Evolutionary conservation across 1,139 yeast genomes (phyloP).

Genomic region (Saccharomyces pastorianus): DNA sequence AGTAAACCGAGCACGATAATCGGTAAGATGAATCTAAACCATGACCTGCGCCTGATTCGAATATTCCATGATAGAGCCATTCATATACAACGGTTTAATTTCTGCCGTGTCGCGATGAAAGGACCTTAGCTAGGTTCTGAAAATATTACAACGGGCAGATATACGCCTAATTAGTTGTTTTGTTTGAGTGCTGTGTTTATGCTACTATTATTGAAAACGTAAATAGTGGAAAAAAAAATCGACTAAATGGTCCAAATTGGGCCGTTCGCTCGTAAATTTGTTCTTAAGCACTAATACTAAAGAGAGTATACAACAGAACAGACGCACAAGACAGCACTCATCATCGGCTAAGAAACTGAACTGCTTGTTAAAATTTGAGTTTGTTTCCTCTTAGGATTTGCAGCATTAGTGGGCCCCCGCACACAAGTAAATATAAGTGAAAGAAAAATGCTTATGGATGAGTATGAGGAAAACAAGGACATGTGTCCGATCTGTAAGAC

Average conservation of each 20-base stretch:
- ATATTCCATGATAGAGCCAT: slow-evolving; percentile 3
- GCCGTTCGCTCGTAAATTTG: not conserved
- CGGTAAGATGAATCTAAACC: slow-evolving; percentile 14
- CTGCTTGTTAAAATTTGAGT: not conserved
- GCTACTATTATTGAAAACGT: not conserved
- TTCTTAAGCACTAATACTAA: not conserved
- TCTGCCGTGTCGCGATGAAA: not conserved
- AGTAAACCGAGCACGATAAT: slow-evolving; percentile 11
- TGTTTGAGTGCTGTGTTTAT: not conserved
- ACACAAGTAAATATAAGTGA: not conserved
- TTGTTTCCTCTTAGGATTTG: not conserved
- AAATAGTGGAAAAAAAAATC: not conserved
- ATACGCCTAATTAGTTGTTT: not conserved
- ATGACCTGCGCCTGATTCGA: slow-evolving; percentile 3
- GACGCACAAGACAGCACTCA: not conserved
- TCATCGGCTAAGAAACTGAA: not conserved
- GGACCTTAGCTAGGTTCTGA: not conserved
- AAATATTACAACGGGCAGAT: not conserved
- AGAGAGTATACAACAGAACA: not conserved
- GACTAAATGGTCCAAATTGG: not conserved
- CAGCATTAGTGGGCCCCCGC: no score
- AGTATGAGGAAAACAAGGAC: slow-evolving; percentile 42
- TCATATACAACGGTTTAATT: not conserved
- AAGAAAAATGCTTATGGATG: slow-evolving; percentile 13
- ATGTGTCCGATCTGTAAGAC: slow-evolving; percentile 98